Conservation (phyloP, 768 basidiomycete genomes). For the Termitomyces bulborhizus region DNA sequence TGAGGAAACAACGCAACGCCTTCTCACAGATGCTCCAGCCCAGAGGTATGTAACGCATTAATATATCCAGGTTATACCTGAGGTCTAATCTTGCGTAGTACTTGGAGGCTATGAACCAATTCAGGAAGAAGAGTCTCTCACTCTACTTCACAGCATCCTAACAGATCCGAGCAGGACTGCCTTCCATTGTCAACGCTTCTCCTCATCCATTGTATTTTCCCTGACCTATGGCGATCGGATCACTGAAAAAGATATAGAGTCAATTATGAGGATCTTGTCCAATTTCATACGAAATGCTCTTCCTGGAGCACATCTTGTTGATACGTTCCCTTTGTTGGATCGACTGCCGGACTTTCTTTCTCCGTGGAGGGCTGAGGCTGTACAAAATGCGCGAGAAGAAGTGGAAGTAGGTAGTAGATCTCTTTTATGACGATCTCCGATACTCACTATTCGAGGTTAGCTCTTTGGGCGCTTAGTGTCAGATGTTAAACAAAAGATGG, state of each 20-base stretch:
- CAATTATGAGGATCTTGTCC: background rate
- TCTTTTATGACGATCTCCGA: background rate
- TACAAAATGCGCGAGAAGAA: background rate
- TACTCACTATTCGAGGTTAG: background rate
- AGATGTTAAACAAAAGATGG: background rate
- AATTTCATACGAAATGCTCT: background rate
- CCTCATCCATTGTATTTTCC: background rate
- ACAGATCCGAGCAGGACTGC: background rate
- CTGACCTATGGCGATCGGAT: background rate
- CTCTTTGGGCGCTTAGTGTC: background rate
- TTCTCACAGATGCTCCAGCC: background rate
- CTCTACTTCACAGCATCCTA: background rate
- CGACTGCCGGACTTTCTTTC: background rate
- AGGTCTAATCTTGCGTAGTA: background rate
- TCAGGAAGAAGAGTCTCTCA: background rate
- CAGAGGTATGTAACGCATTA: background rate
- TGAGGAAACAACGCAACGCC: background rate
- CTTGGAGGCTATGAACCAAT: conserved; percentile 1
- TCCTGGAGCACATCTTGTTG: background rate
- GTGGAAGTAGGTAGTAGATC: background rate
- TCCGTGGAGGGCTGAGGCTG: background rate
- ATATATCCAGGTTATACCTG: background rate
- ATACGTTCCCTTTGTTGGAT: background rate
- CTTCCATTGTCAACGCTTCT: background rate
- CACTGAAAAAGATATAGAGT: background rate